Conservation (phyloP, 768 basidiomycete species). For the Lentinula raphanica region DNA sequence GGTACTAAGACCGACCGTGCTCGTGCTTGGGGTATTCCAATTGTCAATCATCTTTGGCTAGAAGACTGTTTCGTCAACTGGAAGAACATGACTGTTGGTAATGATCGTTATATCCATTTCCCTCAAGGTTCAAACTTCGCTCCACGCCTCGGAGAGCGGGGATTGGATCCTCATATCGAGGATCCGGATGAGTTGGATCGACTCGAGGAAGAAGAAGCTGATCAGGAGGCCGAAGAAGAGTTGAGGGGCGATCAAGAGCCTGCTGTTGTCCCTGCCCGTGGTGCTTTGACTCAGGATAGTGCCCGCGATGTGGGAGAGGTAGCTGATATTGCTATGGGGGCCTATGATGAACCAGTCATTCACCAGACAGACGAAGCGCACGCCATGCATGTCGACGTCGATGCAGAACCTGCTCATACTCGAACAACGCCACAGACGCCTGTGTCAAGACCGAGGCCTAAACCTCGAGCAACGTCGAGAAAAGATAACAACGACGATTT, state of each 20-base stretch:
- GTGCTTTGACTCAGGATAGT: conserved; percentile 15
- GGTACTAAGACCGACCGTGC: conserved; percentile 71
- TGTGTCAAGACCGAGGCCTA: background rate
- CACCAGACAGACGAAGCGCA: background rate
- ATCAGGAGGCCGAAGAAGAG: conserved; percentile 3
- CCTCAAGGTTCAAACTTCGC: conserved; percentile 66
- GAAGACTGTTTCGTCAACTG: conserved; percentile 86
- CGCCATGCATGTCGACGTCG: conserved; percentile 1
- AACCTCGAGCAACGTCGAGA: background rate
- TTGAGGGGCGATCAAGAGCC: background rate
- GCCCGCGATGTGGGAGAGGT: conserved; percentile 19
- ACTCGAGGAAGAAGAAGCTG: conserved; percentile 14
- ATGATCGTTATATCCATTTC: conserved; percentile 66
- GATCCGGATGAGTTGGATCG: conserved; percentile 12
- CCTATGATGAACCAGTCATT: background rate
- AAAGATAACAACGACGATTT: background rate
- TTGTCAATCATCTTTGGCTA: conserved; percentile 88
- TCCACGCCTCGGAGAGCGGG: conserved; percentile 35
- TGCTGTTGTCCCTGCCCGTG: background rate
- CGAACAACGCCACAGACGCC: background rate
- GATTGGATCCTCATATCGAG: conserved; percentile 26
- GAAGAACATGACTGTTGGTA: conserved; percentile 59
- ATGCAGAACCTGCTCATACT: background rate
- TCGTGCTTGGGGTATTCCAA: conserved; percentile 72
- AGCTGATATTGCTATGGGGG: conserved; percentile 18